phyloP scores from a whole-genome alignment of 176 grass and related monocot genomes.

The Zizania latifolia region DNA sequence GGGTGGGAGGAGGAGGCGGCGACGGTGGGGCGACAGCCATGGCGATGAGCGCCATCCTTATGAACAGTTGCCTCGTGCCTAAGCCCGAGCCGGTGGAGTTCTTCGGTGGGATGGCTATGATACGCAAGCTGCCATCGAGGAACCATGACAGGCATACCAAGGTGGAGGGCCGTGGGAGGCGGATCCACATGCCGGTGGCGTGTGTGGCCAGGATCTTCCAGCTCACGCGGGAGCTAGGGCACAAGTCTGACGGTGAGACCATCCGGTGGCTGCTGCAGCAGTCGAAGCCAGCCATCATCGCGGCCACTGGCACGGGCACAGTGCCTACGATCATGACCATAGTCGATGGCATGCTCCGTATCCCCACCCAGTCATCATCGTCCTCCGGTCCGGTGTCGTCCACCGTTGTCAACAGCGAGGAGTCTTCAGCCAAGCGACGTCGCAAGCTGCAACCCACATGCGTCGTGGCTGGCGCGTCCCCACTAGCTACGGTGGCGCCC shows the following conservation, averaged over 20 bases:
- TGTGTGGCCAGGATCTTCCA: constrained; percentile 96
- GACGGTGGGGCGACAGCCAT: constrained; percentile 8
- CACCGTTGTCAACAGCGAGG: constrained; percentile 21
- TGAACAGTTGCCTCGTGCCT: constrained; percentile 63
- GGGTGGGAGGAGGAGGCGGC: neutral
- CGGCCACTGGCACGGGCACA: constrained; percentile 80
- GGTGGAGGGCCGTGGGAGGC: constrained; percentile 82
- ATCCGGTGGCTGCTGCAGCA: constrained; percentile 93
- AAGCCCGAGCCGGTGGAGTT: constrained; percentile 88
- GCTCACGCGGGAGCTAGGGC: constrained; percentile 88
- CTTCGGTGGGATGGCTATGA: constrained; percentile 47
- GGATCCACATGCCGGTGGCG: constrained; percentile 92
- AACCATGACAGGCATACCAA: constrained; percentile 92
- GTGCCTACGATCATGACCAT: constrained; percentile 79
- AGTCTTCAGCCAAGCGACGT: constrained; percentile 61
- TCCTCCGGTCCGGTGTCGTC: constrained; percentile 32
- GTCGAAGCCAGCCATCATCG: constrained; percentile 84
- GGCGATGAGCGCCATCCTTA: constrained; percentile 40
- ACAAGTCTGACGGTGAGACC: constrained; percentile 97
- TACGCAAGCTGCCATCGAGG: constrained; percentile 51
- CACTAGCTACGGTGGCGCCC: constrained; percentile 4
- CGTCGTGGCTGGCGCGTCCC: constrained; percentile 10
- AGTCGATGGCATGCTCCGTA: constrained; percentile 76
- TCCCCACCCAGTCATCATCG: constrained; percentile 70
- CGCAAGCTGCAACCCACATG: constrained; percentile 89